Evolutionary conservation across 169 alveolate genomes (phyloP).

Genomic region (Babesia caballi): DNA sequence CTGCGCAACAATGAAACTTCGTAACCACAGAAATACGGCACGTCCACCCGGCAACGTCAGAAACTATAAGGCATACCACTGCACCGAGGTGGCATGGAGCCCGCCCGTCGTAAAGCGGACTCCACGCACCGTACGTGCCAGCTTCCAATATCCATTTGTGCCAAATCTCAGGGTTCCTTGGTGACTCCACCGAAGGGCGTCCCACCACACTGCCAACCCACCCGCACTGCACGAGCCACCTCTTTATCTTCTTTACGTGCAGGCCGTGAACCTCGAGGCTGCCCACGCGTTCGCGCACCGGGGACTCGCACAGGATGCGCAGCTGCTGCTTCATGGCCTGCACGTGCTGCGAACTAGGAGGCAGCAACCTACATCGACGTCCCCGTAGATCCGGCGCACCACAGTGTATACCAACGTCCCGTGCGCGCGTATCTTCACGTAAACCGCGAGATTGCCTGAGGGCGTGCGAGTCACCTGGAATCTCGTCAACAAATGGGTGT

Average conservation of each 20-base stretch:
- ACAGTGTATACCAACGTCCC: conserved; percentile 82
- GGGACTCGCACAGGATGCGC: conserved; percentile 75
- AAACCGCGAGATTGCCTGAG: conserved; percentile 84
- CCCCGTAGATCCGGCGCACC: conserved; percentile 80
- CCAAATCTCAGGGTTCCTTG: too few species aligned
- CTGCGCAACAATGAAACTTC: background rate
- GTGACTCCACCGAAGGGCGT: too few species aligned
- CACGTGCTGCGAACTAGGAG: background rate
- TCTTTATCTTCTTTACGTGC: conserved; percentile 73
- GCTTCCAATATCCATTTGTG: too few species aligned
- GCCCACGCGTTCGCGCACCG: conserved; percentile 75
- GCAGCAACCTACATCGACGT: conserved; percentile 63
- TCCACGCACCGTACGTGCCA: too few species aligned
- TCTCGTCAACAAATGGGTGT: background rate
- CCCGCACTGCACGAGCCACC: conserved; percentile 77
- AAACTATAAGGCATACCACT: too few species aligned
- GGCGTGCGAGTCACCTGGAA: conserved; percentile 81
- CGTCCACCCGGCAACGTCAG: too few species aligned
- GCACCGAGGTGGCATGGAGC: too few species aligned
- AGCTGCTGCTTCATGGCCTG: conserved; percentile 77
- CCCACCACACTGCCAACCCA: too few species aligned
- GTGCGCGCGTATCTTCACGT: conserved; percentile 76
- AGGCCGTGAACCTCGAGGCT: conserved; percentile 77
- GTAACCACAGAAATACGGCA: background rate
- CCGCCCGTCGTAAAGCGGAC: too few species aligned